These are phyloP conservation scores for Neofusicoccum ribis DNA, from an alignment of 2,329 filamentous ascomycete species.

Conservation along the genomic window DNA sequence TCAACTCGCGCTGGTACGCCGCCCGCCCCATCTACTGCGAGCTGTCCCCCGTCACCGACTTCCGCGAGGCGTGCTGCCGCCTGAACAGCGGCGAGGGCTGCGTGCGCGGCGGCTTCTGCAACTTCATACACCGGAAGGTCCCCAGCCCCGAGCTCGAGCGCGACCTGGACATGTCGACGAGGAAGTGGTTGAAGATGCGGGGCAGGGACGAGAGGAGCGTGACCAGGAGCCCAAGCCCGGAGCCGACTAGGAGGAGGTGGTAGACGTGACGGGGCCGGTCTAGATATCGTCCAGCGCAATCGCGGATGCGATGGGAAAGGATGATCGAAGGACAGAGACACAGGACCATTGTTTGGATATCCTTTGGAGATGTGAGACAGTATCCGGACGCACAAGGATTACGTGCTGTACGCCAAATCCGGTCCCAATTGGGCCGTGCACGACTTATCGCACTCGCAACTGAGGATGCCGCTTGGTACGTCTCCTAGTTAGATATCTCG, in stretches of 20 bases:
- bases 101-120: slow-evolving; percentile 95
- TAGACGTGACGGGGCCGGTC: neutral
- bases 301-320: neutral
- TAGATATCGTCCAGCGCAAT: neutral
- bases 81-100: slow-evolving; percentile 94
- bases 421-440: neutral
- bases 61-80: slow-evolving; percentile 94
- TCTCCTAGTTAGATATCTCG: neutral
- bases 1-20: slow-evolving; percentile 96
- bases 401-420: too few species aligned
- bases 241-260: slow-evolving; percentile 71
- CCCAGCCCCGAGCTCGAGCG: slow-evolving; percentile 83
- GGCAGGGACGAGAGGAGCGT: slow-evolving; percentile 82
- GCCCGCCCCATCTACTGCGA: slow-evolving; percentile 98
- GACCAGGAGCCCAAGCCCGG: slow-evolving; percentile 80
- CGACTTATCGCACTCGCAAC: neutral
- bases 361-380: neutral
- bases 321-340: neutral
- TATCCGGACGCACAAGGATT: neutral
- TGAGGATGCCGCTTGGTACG: slow-evolving; percentile 10
- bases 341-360: neutral
- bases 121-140: slow-evolving; percentile 98
- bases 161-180: slow-evolving; percentile 83
- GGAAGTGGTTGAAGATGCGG: slow-evolving; percentile 90
- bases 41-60: slow-evolving; percentile 93